Evolutionary conservation across 441 rosid species (phyloP), one percentile per base, ranked within the genome.

Genomic region (Viola pubescens): DNA sequence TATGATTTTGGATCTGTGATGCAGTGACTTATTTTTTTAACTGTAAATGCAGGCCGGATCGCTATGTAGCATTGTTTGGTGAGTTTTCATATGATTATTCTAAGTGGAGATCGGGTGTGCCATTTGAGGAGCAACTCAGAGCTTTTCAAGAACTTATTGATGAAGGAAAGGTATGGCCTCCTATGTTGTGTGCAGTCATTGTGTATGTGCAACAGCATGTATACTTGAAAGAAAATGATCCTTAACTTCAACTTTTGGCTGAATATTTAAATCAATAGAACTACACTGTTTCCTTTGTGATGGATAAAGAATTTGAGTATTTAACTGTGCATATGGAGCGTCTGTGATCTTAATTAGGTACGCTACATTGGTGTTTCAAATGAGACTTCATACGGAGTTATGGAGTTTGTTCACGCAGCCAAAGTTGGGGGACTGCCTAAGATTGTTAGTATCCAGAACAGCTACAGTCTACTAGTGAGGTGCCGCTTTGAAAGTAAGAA

Each of bases 311-410:
- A 49, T 46, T 63, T 49, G 52, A 54, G 43, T 4, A 16, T n/a
- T 13, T 61, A 48, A 48, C 34, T 68, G 40, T 49, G 51, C 8
- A 6, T 9, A 10, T 51, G 7, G 26, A 60, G 62, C 68, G 58
- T 34, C 69, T 71, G 56, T 59, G 41, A 52, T 61, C 55, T 74
- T 63, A 37, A 62, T 61, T 71, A 91, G 98, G 78, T 91, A 48
- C 89, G 97, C 47, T 85, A 87, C 47, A 78, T 91, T 4, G 98
- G 96, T 66, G 86, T 91, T 73, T 89, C 98, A 39, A 89, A 87
- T 61, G 97, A 91, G 80, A 82, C 91, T 60, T 84, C 98, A 14
- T 91, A 75, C 65, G 98, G 98, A 64, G 91, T 91, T 38, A 91
- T 87, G 98, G 97, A 87, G 82, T 89, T 91, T 72, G 87, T 85